A percentile compares a stretch with the other conserved stretches of the same genome.
Conservation (phyloP, 768 basidiomycete species). For the Auricularia sp. region DNA sequence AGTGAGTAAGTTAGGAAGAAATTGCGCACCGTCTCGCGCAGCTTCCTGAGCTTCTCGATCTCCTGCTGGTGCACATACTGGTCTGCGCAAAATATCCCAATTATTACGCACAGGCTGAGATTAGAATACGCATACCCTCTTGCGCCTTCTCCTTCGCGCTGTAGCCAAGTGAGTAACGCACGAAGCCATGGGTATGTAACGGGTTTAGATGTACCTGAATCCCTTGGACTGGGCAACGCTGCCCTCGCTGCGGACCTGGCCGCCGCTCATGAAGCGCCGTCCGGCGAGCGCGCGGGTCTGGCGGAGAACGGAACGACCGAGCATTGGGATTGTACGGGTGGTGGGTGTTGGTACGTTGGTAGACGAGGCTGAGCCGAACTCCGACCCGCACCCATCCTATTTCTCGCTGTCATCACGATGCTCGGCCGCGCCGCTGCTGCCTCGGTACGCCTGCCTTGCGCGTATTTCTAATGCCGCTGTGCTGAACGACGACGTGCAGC, state of each 20-base stretch:
- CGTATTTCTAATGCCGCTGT: too few species aligned
- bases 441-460: slow-evolving; percentile 29
- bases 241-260: slow-evolving; percentile 29
- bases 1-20: too few species aligned
- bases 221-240: slow-evolving; percentile 51
- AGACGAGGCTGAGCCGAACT: neutral
- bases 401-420: slow-evolving; percentile 36
- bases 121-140: slow-evolving; percentile 33
- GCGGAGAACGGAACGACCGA: neutral
- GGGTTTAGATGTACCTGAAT: slow-evolving; percentile 42
- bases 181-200: neutral
- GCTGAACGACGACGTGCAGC: neutral
- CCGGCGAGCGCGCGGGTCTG: neutral
- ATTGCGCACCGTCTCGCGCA: slow-evolving; percentile 41
- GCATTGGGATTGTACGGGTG: neutral
- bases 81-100: slow-evolving; percentile 28
- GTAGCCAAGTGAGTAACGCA: slow-evolving; percentile 11
- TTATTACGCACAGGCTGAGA: slow-evolving; percentile 5
- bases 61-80: slow-evolving; percentile 56
- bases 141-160: slow-evolving; percentile 70
- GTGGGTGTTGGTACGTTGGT: neutral
- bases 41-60: slow-evolving; percentile 43
- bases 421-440: slow-evolving; percentile 43
- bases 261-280: neutral
- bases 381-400: neutral